phyloP scores from a whole-genome alignment of 495 filamentous ascomycete species.

The Neurospora sp. region DNA sequence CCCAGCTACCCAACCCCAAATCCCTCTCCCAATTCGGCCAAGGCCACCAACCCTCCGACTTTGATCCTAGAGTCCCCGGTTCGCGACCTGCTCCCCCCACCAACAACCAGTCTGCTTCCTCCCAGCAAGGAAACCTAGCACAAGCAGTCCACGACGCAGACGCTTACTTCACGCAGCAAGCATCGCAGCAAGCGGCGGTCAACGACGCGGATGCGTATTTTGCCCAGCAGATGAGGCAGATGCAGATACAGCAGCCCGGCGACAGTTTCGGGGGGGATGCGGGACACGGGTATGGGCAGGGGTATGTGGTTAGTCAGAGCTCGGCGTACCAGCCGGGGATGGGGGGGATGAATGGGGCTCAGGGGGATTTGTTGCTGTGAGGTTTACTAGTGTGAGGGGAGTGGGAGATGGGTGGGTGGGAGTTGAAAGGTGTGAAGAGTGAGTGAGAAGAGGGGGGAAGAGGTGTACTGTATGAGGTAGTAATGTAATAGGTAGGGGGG shows the following conservation, averaged over 20 bases:
- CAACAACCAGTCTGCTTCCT: no score
- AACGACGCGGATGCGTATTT: slow-evolving; percentile 83
- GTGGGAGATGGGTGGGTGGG: background rate
- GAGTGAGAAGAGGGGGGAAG: background rate
- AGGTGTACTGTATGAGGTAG: background rate
- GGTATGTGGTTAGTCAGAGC: slow-evolving; percentile 59
- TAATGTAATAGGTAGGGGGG: background rate
- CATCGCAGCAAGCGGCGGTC: slow-evolving; percentile 42
- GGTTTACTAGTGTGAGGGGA: background rate
- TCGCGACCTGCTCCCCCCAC: background rate
- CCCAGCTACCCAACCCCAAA: slow-evolving; percentile 24
- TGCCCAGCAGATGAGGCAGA: slow-evolving; percentile 60
- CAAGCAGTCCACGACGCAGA: slow-evolving; percentile 76
- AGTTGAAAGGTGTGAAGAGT: background rate
- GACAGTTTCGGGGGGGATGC: slow-evolving; percentile 39
- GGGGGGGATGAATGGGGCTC: slow-evolving; percentile 22
- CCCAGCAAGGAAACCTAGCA: slow-evolving; percentile 33
- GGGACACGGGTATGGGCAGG: slow-evolving; percentile 26
- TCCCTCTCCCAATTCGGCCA: slow-evolving; percentile 41
- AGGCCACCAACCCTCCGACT: slow-evolving; percentile 31
- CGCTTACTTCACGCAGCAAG: slow-evolving; percentile 67
- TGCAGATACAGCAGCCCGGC: slow-evolving; percentile 45
- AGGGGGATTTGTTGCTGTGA: slow-evolving; percentile 49
- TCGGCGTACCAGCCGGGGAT: slow-evolving; percentile 44
- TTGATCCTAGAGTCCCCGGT: slow-evolving; percentile 20